phyloP scores from a whole-genome alignment of 768 basidiomycete species.

The Suillus fuscotomentosus region DNA sequence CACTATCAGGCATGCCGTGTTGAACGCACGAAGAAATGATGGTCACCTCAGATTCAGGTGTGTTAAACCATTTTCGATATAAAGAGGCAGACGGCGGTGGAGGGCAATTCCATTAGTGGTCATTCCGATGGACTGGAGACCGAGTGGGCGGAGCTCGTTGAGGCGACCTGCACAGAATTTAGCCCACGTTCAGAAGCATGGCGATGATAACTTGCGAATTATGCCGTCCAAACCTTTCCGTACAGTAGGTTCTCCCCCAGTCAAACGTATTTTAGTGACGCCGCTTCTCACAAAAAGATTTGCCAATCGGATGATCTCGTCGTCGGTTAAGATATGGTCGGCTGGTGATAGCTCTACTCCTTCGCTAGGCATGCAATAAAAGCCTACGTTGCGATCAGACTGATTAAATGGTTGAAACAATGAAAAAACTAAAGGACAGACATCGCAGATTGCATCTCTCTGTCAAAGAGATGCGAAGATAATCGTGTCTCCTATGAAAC shows the following conservation, averaged over 20 bases:
- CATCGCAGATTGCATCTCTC: conserved; percentile 89
- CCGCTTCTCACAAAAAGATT: conserved; percentile 77
- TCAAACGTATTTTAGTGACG: conserved; percentile 84
- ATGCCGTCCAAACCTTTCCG: conserved; percentile 72
- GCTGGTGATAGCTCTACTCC: conserved; percentile 75
- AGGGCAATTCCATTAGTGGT: conserved; percentile 82
- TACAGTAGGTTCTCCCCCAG: conserved; percentile 87
- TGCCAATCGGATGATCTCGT: conserved; percentile 73
- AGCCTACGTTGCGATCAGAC: conserved; percentile 46
- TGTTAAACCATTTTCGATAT: conserved; percentile 72
- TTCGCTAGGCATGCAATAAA: conserved; percentile 89
- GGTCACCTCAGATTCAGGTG: conserved; percentile 66
- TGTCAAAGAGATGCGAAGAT: conserved; percentile 85
- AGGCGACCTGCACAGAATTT: conserved; percentile 47
- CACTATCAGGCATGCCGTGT: conserved; percentile 2
- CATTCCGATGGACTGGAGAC: conserved; percentile 78
- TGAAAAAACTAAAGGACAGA: conserved; percentile 28
- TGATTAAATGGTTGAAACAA: not conserved
- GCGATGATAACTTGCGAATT: conserved; percentile 47
- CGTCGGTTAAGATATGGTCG: conserved; percentile 67
- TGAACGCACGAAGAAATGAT: conserved; percentile 2
- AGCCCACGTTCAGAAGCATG: conserved; percentile 3
- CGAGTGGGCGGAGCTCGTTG: conserved; percentile 55
- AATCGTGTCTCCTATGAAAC: conserved; percentile 71
- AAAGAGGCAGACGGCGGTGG: conserved; percentile 64